A percentile compares a stretch with the other conserved stretches of the same genome.
Conservation (phyloP, 257 asterid species). For the Echites panduratus region DNA sequence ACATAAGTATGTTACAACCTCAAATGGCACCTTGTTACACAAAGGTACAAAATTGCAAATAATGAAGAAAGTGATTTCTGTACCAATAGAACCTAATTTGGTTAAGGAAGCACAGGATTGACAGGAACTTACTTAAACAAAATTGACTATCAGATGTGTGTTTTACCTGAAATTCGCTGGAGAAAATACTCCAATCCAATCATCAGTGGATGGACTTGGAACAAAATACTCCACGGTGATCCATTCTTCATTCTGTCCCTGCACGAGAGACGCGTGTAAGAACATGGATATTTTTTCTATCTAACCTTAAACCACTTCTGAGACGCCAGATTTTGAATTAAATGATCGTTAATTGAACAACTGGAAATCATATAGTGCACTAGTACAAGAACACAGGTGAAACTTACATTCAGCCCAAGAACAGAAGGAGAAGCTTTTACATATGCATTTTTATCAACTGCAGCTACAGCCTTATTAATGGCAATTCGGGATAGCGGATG, state of each 20-base stretch:
- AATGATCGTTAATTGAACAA: not conserved
- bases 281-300: not conserved
- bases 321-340: not conserved
- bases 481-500: slow-evolving; percentile 68
- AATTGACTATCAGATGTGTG: slow-evolving; percentile 2
- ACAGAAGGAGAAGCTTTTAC: slow-evolving; percentile 67
- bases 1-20: not conserved
- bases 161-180: slow-evolving; percentile 85
- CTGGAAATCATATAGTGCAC: not conserved
- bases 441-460: slow-evolving; percentile 46
- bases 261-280: not conserved
- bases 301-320: not conserved
- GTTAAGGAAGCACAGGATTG: not conserved
- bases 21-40: not conserved
- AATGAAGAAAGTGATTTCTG: not conserved
- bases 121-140: not conserved
- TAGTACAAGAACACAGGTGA: not conserved
- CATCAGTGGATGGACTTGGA: slow-evolving; percentile 56
- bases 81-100: not conserved
- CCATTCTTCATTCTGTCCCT: slow-evolving; percentile 67
- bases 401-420: slow-evolving; percentile 67
- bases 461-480: slow-evolving; percentile 53
- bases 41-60: not conserved
- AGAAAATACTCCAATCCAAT: slow-evolving; percentile 97
- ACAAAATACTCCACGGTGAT: slow-evolving; percentile 45